phyloP scores from a whole-genome alignment of 176 grass and related monocot species.

The Oryza glumipatula region DNA sequence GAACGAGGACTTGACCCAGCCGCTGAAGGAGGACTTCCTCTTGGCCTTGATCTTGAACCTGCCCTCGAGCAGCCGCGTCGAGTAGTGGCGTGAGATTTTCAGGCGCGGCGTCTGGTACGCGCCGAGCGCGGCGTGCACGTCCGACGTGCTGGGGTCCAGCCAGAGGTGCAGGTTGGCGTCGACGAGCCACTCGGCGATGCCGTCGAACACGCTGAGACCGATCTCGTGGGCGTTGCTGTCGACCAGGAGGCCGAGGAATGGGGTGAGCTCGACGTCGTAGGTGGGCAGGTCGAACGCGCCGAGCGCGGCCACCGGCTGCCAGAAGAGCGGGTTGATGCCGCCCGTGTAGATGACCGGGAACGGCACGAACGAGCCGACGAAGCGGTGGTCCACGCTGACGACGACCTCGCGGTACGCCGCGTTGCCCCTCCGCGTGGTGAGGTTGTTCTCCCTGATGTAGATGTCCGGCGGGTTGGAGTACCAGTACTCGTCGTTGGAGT shows the following conservation, averaged over 20 bases:
- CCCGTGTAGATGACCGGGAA: slow-evolving; percentile 90
- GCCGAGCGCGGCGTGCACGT: slow-evolving; percentile 49
- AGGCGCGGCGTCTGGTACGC: slow-evolving; percentile 51
- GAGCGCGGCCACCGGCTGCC: slow-evolving; percentile 81
- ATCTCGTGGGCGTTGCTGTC: slow-evolving; percentile 67
- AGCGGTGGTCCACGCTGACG: slow-evolving; percentile 55
- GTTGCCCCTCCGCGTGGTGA: slow-evolving; percentile 70
- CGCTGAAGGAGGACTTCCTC: slow-evolving; percentile 50
- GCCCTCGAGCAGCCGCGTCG: slow-evolving; percentile 43
- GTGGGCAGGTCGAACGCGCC: slow-evolving; percentile 85
- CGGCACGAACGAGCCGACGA: slow-evolving; percentile 79
- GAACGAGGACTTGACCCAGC: slow-evolving; percentile 82
- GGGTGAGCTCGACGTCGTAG: slow-evolving; percentile 85
- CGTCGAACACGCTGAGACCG: slow-evolving; percentile 67
- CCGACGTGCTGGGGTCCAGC: slow-evolving; percentile 57
- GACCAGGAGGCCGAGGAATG: slow-evolving; percentile 73
- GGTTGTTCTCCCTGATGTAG: slow-evolving; percentile 85
- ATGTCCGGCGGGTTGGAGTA: slow-evolving; percentile 88
- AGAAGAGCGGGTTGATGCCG: slow-evolving; percentile 94
- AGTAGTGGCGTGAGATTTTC: slow-evolving; percentile 58
- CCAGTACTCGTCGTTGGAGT: slow-evolving; percentile 91
- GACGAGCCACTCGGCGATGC: slow-evolving; percentile 77
- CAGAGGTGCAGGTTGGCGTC: slow-evolving; percentile 94
- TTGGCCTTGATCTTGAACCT: slow-evolving; percentile 60
- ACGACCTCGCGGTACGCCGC: slow-evolving; percentile 81